A percentile compares a stretch with the other conserved stretches of the same genome.
Evolutionary conservation across 768 basidiomycete genomes (phyloP).

Genomic region (Leucocoprinus leucothites): DNA sequence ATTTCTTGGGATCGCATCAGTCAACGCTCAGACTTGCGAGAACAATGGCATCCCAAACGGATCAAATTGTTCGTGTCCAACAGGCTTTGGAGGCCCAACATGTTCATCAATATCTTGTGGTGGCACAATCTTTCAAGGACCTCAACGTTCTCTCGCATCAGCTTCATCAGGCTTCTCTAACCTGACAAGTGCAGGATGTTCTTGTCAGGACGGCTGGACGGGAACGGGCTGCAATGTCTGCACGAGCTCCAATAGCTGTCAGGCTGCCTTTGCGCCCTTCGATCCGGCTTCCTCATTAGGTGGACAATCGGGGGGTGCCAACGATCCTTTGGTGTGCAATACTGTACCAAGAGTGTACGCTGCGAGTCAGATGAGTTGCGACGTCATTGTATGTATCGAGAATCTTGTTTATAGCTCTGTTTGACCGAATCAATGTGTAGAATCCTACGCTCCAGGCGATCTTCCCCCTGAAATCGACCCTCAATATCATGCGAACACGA

Average conservation of each 20-base stretch:
- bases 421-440: slow-evolving; percentile 30
- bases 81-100: slow-evolving; percentile 72
- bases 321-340: slow-evolving; percentile 75
- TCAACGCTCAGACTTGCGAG: slow-evolving; percentile 49
- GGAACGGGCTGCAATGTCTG: slow-evolving; percentile 85
- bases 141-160: slow-evolving; percentile 49
- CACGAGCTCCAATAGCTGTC: slow-evolving; percentile 61
- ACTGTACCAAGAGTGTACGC: slow-evolving; percentile 69
- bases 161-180: slow-evolving; percentile 53
- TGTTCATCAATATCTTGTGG: slow-evolving; percentile 76
- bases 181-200: slow-evolving; percentile 62
- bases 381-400: slow-evolving; percentile 62
- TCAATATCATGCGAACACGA: slow-evolving; percentile 79
- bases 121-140: slow-evolving; percentile 76
- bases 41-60: slow-evolving; percentile 65
- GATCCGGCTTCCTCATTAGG: slow-evolving; percentile 23
- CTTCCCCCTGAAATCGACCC: slow-evolving; percentile 64
- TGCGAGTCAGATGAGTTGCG: slow-evolving; percentile 80
- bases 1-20: slow-evolving; percentile 17
- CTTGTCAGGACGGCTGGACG: slow-evolving; percentile 72
- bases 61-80: slow-evolving; percentile 70
- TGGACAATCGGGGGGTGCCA: slow-evolving; percentile 32
- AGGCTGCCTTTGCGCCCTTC: slow-evolving; percentile 48
- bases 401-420: background rate
- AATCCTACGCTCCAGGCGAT: slow-evolving; percentile 81